Conservation (phyloP, 1,284 basidiomycete species). For the Moesziomyces aphidis region DNA sequence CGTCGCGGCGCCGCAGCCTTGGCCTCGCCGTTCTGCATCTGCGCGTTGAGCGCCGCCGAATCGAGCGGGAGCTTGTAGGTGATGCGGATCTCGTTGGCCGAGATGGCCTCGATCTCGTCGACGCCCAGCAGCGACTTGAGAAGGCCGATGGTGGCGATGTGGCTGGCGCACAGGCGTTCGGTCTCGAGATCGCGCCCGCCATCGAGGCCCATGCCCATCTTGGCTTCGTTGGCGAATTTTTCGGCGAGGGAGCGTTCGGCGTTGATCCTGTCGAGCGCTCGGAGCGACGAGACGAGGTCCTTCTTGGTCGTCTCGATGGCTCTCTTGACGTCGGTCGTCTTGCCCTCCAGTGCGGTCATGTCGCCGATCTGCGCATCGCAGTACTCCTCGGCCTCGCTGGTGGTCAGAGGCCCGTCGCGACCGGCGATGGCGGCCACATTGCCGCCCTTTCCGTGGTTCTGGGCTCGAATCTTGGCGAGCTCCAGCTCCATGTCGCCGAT, state of each 20-base stretch:
- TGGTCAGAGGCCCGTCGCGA: constrained; percentile 51
- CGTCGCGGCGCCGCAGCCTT: constrained; percentile 15
- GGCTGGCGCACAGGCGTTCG: constrained; percentile 55
- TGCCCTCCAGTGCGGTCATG: constrained; percentile 54
- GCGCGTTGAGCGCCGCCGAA: constrained; percentile 16
- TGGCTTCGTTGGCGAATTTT: constrained; percentile 58
- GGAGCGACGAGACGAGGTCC: constrained; percentile 49
- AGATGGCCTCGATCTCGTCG: constrained; percentile 41
- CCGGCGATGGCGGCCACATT: constrained; percentile 48
- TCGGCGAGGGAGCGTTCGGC: constrained; percentile 58
- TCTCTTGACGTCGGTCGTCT: constrained; percentile 46
- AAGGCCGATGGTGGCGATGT: constrained; percentile 38
- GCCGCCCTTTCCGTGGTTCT: constrained; percentile 46
- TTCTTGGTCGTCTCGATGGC: constrained; percentile 57
- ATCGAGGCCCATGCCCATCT: constrained; percentile 56
- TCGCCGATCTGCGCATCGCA: constrained; percentile 55
- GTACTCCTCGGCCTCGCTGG: constrained; percentile 52
- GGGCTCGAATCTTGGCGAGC: constrained; percentile 56
- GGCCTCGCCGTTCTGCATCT: constrained; percentile 17
- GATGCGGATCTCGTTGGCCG: constrained; percentile 39
- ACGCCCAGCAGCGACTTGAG: constrained; percentile 47
- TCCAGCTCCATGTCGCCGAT: constrained; percentile 63
- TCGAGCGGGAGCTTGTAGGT: constrained; percentile 45
- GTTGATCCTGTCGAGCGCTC: constrained; percentile 55
- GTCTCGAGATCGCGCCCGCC: constrained; percentile 57